Evolutionary conservation across 129 eudicot species (phyloP), one percentile per base, ranked within the genome.

Genomic region (Rutidosis leptorrhynchoides): DNA sequence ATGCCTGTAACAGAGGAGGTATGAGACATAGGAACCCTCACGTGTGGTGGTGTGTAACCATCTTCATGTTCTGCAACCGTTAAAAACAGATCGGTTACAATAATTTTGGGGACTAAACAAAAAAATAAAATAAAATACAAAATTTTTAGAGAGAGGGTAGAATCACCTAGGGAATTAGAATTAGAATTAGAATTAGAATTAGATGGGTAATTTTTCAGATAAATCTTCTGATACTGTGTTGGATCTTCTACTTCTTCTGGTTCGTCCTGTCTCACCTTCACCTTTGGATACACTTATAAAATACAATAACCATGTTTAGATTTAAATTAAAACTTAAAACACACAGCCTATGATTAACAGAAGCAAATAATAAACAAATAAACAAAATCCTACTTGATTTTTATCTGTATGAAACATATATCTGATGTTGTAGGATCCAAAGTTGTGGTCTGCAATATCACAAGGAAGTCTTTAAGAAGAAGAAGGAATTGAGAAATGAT

Each of bases 271-370:
- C 79, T 85, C 78, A 89, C 96, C 74, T 67, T 89, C 77, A 89
- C 90, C 79, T 79, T 89, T 19, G 90, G 94, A 81, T 89, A 89
- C 94, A 85, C 94, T 89, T 64, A 1, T 15, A 68, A 62, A 9
- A 77, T 9, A 55, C 52, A 77, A 77, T 52, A 67, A 49, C 60
- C 12, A 52, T 64, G 67, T 30, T 42, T 51, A 53, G 55, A 5
- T 67, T 9, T n/a, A n/a, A 26, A 63, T 30, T 10, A 3, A 58
- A 40, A 42, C 7, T 42, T 10, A 11, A 29, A 59, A 9, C 4
- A 64, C 35, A 68, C 22, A 30, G 58, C 27, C 12, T 30, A 1
- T 15, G 55, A 42, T 10, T 12, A 74, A 62, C 15, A 72, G 7
- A 52, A 62, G 21, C 17, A 30, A 9, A 17, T 11, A 11, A 23